These are phyloP conservation scores for Bothia castanella DNA, from an alignment of 1,284 basidiomycete genomes.

Conservation along the genomic window DNA sequence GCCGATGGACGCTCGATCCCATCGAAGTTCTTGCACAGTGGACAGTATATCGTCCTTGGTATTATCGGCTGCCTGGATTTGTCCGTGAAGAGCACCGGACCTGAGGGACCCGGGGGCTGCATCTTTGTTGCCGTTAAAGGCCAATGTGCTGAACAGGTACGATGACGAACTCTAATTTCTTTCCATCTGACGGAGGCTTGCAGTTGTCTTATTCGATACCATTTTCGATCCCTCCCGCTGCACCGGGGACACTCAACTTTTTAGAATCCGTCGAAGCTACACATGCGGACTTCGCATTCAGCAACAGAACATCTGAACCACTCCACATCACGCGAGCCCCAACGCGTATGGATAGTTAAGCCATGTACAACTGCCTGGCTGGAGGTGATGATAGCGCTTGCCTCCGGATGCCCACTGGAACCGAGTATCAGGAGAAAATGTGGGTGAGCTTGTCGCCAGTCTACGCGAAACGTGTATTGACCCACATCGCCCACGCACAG, in stretches of 20 bases:
- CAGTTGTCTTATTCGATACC: conserved; percentile 43
- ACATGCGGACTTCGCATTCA: conserved; percentile 88
- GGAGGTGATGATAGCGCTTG: conserved; percentile 89
- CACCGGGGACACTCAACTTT: conserved; percentile 57
- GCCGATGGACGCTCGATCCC: conserved; percentile 90
- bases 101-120: conserved; percentile 66
- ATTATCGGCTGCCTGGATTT: conserved; percentile 97
- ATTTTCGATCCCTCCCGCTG: conserved; percentile 46
- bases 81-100: conserved; percentile 51
- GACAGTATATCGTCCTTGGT: conserved; percentile 91
- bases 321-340: conserved; percentile 67
- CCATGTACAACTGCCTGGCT: conserved; percentile 89
- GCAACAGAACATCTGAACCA: conserved; percentile 67
- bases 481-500: conserved; percentile 33
- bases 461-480: not conserved
- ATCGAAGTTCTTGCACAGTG: conserved; percentile 95
- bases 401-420: conserved; percentile 84
- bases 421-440: conserved; percentile 87
- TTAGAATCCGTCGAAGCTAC: conserved; percentile 93
- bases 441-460: conserved; percentile 54
- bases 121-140: conserved; percentile 83
- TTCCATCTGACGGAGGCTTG: not conserved
- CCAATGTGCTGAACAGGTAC: conserved; percentile 75
- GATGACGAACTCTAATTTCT: conserved; percentile 5
- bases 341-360: conserved; percentile 94